Evolutionary conservation across 164 flowering plant species (phyloP).

Genomic region (Umbilicus rupestris): DNA sequence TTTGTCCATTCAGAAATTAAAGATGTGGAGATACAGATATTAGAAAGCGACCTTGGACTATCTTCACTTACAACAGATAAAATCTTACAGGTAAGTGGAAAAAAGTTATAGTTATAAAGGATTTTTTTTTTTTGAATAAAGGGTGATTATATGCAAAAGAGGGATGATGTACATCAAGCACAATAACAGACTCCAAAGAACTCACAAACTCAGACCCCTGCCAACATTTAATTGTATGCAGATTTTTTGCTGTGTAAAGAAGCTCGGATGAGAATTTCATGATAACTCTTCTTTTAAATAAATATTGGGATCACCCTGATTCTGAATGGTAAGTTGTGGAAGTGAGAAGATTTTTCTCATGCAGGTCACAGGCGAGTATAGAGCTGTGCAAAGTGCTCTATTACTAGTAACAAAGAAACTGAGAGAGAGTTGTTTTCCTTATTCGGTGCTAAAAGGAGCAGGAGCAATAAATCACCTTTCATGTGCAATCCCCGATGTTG

Average conservation of each 20-base stretch:
- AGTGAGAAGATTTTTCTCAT: background rate
- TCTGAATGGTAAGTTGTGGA: background rate
- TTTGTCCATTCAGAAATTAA: constrained; percentile 17
- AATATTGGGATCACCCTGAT: background rate
- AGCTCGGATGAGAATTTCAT: background rate
- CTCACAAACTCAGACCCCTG: too few relatives aligned
- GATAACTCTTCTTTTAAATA: background rate
- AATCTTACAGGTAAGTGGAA: constrained; percentile 20
- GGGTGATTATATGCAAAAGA: too few relatives aligned
- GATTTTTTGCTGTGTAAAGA: background rate
- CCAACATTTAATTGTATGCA: background rate
- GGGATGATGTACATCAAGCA: too few relatives aligned
- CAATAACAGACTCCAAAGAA: too few relatives aligned
- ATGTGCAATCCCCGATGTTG: constrained; percentile 11
- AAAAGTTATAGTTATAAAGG: too few relatives aligned
- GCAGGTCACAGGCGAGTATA: constrained; percentile 34
- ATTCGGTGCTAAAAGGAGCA: constrained; percentile 9
- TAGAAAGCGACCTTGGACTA: constrained; percentile 10
- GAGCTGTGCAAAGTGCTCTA: constrained; percentile 26
- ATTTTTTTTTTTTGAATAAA: too few relatives aligned
- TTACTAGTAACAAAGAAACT: constrained; percentile 26
- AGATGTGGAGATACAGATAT: constrained; percentile 16
- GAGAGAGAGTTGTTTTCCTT: constrained; percentile 22
- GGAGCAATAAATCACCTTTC: constrained; percentile 8
- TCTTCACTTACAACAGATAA: constrained; percentile 13